A percentile compares a stretch with the other conserved stretches of the same genome.
These are phyloP conservation scores for Blastocystis sp. DNA, from an alignment of 352 stramenopile species.

Conservation along the genomic window DNA sequence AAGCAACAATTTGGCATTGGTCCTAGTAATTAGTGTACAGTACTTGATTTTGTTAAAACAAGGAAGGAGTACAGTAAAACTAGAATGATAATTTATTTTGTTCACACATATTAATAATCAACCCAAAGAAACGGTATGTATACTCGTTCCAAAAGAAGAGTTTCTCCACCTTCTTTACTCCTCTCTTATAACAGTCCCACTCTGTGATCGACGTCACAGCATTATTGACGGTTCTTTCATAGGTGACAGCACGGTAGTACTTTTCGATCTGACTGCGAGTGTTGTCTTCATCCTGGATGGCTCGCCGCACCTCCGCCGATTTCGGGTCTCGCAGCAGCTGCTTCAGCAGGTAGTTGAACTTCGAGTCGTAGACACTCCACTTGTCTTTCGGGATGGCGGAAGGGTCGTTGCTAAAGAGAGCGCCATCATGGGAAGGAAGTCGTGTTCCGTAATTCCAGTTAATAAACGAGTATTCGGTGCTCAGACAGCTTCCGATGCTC, in stretches of 20 bases:
- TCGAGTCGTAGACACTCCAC: conserved; percentile 36
- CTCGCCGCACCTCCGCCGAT: neutral
- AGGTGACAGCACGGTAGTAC: neutral
- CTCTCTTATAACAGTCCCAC: conserved; percentile 50
- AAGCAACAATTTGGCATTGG: conserved; percentile 1
- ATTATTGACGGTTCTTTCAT: neutral
- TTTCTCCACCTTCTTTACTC: conserved; percentile 15
- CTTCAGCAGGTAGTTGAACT: neutral
- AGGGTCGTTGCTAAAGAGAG: neutral
- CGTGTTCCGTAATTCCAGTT: neutral
- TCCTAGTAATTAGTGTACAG: neutral
- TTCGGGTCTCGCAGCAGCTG: neutral
- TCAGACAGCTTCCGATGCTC: conserved; percentile 1
- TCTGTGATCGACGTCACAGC: neutral
- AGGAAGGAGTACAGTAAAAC: neutral
- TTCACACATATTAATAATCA: conserved; percentile 49
- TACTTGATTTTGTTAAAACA: conserved; percentile 16
- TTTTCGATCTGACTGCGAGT: conserved; percentile 31
- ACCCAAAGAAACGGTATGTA: conserved; percentile 8
- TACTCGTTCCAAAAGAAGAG: conserved; percentile 59
- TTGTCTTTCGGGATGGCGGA: neutral
- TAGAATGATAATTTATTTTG: conserved; percentile 54
- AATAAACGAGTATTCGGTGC: conserved; percentile 8
- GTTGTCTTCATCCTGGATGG: conserved; percentile 14
- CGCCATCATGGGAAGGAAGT: neutral